These are phyloP conservation scores for Vigna hirtella DNA, from an alignment of 306 rosid genomes.

Conservation along the genomic window DNA sequence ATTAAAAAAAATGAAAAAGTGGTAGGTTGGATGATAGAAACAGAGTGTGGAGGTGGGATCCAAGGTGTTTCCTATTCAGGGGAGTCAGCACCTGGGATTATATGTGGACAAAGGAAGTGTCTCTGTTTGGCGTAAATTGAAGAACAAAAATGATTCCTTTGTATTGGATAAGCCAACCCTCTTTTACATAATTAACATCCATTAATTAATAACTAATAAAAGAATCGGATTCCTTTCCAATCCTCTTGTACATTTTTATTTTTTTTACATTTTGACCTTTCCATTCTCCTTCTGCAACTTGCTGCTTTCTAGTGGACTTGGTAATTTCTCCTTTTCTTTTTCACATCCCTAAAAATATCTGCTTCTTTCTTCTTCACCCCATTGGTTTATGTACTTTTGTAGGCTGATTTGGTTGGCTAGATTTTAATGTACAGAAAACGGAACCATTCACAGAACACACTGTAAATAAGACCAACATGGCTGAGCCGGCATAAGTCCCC, in stretches of 20 bases:
- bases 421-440: conserved; percentile 40
- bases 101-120: conserved; percentile 35
- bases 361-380: neutral
- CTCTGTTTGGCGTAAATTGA: conserved; percentile 6
- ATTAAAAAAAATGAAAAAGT: too few species aligned
- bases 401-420: conserved; percentile 3
- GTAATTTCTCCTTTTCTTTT: neutral
- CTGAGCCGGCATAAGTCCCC: conserved; percentile 64
- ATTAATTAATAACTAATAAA: neutral
- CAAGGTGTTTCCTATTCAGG: conserved; percentile 18
- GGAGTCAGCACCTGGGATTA: conserved; percentile 4
- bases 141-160: neutral
- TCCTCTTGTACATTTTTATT: neutral
- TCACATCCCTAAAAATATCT: too few species aligned
- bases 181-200: neutral
- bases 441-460: conserved; percentile 52
- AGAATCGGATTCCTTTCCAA: neutral
- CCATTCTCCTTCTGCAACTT: neutral
- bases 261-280: conserved; percentile 8
- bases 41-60: neutral
- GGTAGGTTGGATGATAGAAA: too few species aligned
- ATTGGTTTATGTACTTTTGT: conserved; percentile 34
- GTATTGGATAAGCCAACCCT: conserved; percentile 23
- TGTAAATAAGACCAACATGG: conserved; percentile 54
- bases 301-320: conserved; percentile 1